Evolutionary conservation across 2,329 filamentous ascomycete genomes (phyloP), one percentile per base, ranked within the genome.

Genomic region (Fusarium sp.): DNA sequence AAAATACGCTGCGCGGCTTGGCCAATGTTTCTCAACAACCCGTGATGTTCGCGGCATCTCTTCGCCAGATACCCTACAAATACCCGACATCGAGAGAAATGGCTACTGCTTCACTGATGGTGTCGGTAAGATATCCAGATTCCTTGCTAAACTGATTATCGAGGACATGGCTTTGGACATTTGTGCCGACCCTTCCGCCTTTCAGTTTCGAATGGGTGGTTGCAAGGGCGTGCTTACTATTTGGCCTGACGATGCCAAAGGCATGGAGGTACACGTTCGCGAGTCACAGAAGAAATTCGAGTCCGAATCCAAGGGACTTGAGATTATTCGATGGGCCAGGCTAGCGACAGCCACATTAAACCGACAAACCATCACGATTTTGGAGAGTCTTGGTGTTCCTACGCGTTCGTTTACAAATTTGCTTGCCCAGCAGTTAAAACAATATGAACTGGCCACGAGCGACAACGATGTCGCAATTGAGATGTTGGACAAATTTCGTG

Each of bases 11-110:
- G 94, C 96, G 29, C 88, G 96, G 29, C 83, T 98, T 20, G 96
- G 96, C 0, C 96, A 98, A 79, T 98, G 94, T 77, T 98, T 99
- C 77, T 98, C 96, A 0, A 98, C 95, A 0, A 99, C 96, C 1
- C 84, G 92, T 64, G 90, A 92, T 13, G 90, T 97, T 44, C 85
- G 84, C 29, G 86, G 89, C 18, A 88, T 90, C 24, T 86, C 85
- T 0, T 87, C 91, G 9, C 87, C 87, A 0, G 83, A 85, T 3
- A 83, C 87, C 14, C 83, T 83, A 7, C 88, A 83, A 6, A 92
- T 95, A 32, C 79, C 85, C 1, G 96, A 98, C 70, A 87, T 98
- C 22, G 83, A 89, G 62, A 85, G 86, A 4, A 89, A 92, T 48
- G 87, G 84, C 0, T 90, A 88, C 75, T 91, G 84, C 65, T 99